Percentiles rank a stretch among this genome's conserved stretches.
Evolutionary conservation across 495 filamentous ascomycete species (phyloP).

Genomic region (Haplographium delicatum): DNA sequence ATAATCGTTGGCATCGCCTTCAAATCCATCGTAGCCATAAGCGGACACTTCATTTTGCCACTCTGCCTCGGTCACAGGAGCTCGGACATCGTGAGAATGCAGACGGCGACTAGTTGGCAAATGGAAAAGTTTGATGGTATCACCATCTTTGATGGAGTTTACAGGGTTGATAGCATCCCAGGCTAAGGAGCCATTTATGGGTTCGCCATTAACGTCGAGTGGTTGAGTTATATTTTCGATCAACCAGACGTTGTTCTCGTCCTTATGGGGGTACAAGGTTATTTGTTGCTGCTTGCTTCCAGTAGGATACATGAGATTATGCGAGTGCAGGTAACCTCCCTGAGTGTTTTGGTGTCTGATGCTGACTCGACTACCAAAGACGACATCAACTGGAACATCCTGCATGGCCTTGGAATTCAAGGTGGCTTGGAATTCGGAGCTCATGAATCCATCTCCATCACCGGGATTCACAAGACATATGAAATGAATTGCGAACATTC

Average conservation of each 20-base stretch:
- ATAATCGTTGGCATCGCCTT: conserved; percentile 92
- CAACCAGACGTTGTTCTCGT: conserved; percentile 94
- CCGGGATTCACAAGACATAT: conserved; percentile 87
- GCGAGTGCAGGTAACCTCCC: conserved; percentile 94
- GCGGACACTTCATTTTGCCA: conserved; percentile 99
- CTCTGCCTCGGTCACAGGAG: conserved; percentile 93
- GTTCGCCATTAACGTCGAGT: conserved; percentile 62
- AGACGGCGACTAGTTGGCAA: conserved; percentile 75
- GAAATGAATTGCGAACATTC: conserved; percentile 96
- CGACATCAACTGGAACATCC: conserved; percentile 87
- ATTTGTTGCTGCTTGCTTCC: conserved; percentile 98
- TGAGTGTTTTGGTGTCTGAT: conserved; percentile 95
- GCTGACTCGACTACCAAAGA: conserved; percentile 77
- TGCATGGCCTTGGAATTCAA: conserved; percentile 94
- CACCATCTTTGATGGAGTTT: conserved; percentile 71
- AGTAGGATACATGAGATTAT: conserved; percentile 93
- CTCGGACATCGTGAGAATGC: conserved; percentile 95
- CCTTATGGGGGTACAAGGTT: conserved; percentile 97
- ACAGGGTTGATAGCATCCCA: conserved; percentile 72
- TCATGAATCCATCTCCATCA: conserved; percentile 99
- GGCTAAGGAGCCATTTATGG: conserved; percentile 71
- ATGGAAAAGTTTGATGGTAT: conserved; percentile 78
- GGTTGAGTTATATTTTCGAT: conserved; percentile 96
- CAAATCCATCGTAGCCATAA: conserved; percentile 95
- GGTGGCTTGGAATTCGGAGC: conserved; percentile 96